Evolutionary conservation across 75 land plant species (phyloP).

Genomic region (Adiantum capillusveneris): DNA sequence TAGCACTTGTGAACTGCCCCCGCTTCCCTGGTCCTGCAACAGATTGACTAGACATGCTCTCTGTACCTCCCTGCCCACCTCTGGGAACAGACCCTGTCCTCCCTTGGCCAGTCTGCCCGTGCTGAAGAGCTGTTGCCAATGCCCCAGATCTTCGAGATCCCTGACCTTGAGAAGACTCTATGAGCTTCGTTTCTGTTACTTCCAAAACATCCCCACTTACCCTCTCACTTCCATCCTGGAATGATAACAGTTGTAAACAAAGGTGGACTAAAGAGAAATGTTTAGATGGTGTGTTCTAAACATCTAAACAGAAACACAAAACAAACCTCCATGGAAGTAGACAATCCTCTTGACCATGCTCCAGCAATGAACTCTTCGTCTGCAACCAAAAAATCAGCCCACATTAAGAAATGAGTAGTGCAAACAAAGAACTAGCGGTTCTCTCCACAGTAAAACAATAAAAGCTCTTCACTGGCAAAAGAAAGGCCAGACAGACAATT

Average conservation of each 20-base stretch:
- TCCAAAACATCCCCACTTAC: not conserved
- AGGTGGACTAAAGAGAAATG: not conserved
- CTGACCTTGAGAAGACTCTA: not conserved
- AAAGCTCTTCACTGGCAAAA: too few species aligned
- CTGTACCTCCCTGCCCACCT: slow-evolving; percentile 13
- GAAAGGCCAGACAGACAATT: not conserved
- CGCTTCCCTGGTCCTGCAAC: slow-evolving; percentile 27
- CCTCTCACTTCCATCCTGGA: not conserved
- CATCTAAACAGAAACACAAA: too few species aligned
- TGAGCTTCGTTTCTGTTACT: not conserved
- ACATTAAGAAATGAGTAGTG: not conserved
- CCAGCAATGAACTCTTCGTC: not conserved
- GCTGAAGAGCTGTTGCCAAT: too few species aligned
- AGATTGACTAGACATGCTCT: slow-evolving; percentile 7
- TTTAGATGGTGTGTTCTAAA: not conserved
- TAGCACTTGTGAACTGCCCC: slow-evolving; percentile 59
- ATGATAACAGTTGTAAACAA: not conserved
- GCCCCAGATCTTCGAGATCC: not conserved
- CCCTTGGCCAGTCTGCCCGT: slow-evolving; percentile 7
- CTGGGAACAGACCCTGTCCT: slow-evolving; percentile 1
- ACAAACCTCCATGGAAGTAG: not conserved
- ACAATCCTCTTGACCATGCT: not conserved
- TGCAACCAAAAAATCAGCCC: not conserved
- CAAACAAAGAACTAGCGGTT: too few species aligned
- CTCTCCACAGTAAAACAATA: too few species aligned